Evolutionary conservation across 306 rosid genomes (phyloP), one percentile per base, ranked within the genome.

Genomic region (Fragaria vesca): DNA sequence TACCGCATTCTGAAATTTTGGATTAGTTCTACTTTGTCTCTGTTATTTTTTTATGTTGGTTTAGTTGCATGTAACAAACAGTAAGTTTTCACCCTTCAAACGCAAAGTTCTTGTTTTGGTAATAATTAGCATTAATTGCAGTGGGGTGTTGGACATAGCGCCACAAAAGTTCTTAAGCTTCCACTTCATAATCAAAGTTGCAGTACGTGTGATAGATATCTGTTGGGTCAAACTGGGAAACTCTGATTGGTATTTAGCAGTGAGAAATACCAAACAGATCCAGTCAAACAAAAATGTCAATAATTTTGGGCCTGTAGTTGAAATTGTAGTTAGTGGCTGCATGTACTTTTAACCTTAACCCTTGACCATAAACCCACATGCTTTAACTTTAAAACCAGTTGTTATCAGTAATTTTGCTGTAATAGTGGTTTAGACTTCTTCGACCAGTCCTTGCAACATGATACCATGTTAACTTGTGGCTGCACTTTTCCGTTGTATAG

Each of bases 1-100:
- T 94, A 89, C n/a, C 50, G 78, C 63, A 63, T 77, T 69, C 51
- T 45, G 8, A 34, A 42, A 73, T 57, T 52, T 74, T 45, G n/a
- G 24, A 9, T 4, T 34, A 15, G 8, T 38, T 66, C 71, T 66
- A 11, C 71, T 38, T 66, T 36, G 2, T 43, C 70, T 66, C 70
- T 8, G 47, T 66, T 66, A 34, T 66, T 18, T 36, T 34, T 36
- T 3, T 18, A 66, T 66, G 47, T 34, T 18, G n/a, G 3, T 66
- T 18, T 66, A 8, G 40, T 67, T 67, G 17, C 26, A 17, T 67
- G 72, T 40, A 11, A 1, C 16, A 30, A 48, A 26, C 60, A 21
- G 46, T 46, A 16, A 70, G 47, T 46, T 18, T 15, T 46, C 74
- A 46, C 42, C 48, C 58, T 70, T 47, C 26, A 5, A 8, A 45